Evolutionary conservation across 352 stramenopile genomes (phyloP).

Genomic region (Halophytophthora polymorphica): DNA sequence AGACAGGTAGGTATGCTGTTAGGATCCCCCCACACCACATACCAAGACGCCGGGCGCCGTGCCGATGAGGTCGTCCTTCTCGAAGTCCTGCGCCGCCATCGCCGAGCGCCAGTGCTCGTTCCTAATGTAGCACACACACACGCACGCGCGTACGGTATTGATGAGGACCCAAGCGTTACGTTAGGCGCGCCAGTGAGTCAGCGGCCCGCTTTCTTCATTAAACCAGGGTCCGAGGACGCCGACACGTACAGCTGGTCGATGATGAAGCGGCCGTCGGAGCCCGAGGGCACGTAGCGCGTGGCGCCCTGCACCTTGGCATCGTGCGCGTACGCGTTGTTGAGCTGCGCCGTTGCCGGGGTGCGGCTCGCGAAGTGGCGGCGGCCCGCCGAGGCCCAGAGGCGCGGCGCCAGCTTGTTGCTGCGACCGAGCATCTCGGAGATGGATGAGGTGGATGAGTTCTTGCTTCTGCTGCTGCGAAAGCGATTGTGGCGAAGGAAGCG

Average conservation of each 20-base stretch:
- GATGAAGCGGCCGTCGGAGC: constrained; percentile 60
- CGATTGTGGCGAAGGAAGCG: constrained; percentile 3
- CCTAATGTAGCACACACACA: constrained; percentile 7
- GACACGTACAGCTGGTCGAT: constrained; percentile 60
- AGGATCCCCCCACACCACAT: constrained; percentile 24
- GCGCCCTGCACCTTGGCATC: constrained; percentile 23
- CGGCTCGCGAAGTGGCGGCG: constrained; percentile 47
- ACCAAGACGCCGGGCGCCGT: constrained; percentile 67
- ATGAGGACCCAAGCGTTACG: background rate
- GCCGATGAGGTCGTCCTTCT: constrained; percentile 63
- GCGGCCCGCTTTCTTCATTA: too few relatives aligned
- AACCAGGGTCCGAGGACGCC: background rate
- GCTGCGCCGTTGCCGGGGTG: constrained; percentile 15
- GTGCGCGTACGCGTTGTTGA: constrained; percentile 20
- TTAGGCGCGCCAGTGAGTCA: background rate
- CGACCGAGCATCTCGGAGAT: constrained; percentile 28
- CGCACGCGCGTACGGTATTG: background rate
- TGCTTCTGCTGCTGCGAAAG: constrained; percentile 12
- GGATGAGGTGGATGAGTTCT: background rate
- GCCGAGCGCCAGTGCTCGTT: constrained; percentile 74
- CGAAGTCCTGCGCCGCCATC: constrained; percentile 66
- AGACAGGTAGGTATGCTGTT: too few relatives aligned
- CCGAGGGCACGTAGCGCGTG: constrained; percentile 54
- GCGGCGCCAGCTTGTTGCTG: constrained; percentile 17
- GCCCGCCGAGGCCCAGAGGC: constrained; percentile 17